phyloP scores from a whole-genome alignment of 108 stramenopile genomes.

The Skeletonema tropicum region DNA sequence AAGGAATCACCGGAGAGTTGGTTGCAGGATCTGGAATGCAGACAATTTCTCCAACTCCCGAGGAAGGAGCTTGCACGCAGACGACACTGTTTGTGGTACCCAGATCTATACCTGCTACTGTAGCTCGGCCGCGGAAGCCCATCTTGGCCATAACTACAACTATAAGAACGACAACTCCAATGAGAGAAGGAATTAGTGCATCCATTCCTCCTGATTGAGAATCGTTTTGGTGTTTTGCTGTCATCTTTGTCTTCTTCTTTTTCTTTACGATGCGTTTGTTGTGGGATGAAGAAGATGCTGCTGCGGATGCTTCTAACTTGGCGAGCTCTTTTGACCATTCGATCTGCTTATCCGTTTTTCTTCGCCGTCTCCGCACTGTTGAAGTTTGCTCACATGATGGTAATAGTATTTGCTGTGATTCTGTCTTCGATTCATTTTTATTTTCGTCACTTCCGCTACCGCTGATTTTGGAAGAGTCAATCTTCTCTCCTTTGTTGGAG shows the following conservation, averaged over 20 bases:
- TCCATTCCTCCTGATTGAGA: slow-evolving; percentile 71
- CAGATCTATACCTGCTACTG: slow-evolving; percentile 86
- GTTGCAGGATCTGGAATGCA: slow-evolving; percentile 80
- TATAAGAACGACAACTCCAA: slow-evolving; percentile 66
- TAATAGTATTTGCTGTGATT: background rate
- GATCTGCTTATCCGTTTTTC: slow-evolving; percentile 26
- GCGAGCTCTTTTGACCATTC: slow-evolving; percentile 28
- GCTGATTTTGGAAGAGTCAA: background rate
- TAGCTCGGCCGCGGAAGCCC: slow-evolving; percentile 84
- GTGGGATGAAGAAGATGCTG: slow-evolving; percentile 5
- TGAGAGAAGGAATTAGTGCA: slow-evolving; percentile 74
- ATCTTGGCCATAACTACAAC: slow-evolving; percentile 78
- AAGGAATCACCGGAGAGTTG: slow-evolving; percentile 76
- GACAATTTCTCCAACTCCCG: slow-evolving; percentile 79
- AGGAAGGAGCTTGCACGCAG: slow-evolving; percentile 79
- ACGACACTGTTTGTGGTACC: slow-evolving; percentile 89
- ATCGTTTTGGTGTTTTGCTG: slow-evolving; percentile 54
- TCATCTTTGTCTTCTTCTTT: slow-evolving; percentile 48
- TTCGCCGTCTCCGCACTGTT: background rate
- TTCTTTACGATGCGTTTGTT: slow-evolving; percentile 34
- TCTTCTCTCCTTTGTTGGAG: background rate
- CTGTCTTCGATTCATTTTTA: background rate
- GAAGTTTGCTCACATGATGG: background rate
- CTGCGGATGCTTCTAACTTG: background rate
- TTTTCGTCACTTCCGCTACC: background rate